Base-by-base conservation (phyloP, 2,329 filamentous ascomycete genomes). In the Boeremia exigua region DNA sequence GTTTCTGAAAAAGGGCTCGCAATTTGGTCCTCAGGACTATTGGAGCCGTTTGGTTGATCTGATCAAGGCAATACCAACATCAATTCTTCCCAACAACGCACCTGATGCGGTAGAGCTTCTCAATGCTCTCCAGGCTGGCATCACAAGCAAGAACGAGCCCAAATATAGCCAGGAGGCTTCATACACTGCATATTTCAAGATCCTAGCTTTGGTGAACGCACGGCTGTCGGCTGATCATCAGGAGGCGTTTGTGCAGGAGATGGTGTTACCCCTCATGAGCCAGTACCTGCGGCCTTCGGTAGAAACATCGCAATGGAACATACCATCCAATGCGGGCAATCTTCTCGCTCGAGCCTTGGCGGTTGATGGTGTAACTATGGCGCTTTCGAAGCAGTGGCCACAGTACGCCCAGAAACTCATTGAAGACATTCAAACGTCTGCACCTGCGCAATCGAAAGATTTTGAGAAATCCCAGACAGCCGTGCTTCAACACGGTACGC, bases 1-100 rank as follows among this genome's bases (percentile, higher is more conserved):
- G 8, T 95, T 96, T 63, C 79, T 98, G 6, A 87, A 90, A 59
- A 90, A 88, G 66, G 94, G 95, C 2, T 96, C 94, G 0, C 91
- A 97, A 68, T 85, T 87, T n/a, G 89, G 89, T 3, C 80, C 86
- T 0, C 77, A 82, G 3, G 83, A 82, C 9, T 96, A 88, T 69
- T 99, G 95, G 95, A 75, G 81, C 25, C 84, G 84, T 14, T 72
- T 96, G 29, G 80, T 83, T 34, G 78, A 81, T 28, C 76, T 98
- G 0, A 71, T 96, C 45, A 72, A 76, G 23, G 71, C 71, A 6
- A 65, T 90, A 11, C 88, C 88, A 4, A 55, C 69, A 6, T 78
- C 83, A 19, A 73, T 87, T 1, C 70, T 94, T 80, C 88, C 44
- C 48, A 73, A 40, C 11, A 68, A 83, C 12, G 65, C 77, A 3